phyloP scores from a whole-genome alignment of 257 asterid genomes.

The Pogostemon cablin region DNA sequence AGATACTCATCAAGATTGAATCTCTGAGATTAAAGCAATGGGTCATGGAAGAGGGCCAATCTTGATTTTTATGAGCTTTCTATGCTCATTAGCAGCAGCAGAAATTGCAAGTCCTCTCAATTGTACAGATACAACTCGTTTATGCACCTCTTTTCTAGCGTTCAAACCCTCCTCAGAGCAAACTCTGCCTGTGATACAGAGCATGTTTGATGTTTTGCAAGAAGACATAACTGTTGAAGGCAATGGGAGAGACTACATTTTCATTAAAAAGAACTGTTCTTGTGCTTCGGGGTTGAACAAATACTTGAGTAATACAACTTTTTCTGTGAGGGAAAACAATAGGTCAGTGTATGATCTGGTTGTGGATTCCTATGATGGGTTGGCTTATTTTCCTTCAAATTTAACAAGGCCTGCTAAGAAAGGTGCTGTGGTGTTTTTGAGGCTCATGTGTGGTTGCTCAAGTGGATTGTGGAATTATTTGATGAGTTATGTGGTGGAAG shows the following conservation, averaged over 20 bases:
- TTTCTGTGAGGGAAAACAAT: constrained; percentile 65
- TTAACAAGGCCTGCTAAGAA: constrained; percentile 70
- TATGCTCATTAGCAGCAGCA: constrained; percentile 35
- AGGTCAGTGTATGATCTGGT: constrained; percentile 79
- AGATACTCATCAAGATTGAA: constrained; percentile 27
- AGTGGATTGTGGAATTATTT: constrained; percentile 93
- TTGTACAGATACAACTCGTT: constrained; percentile 77
- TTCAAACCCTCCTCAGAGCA: constrained; percentile 72
- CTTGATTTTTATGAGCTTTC: constrained; percentile 43
- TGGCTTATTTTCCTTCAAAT: constrained; percentile 77
- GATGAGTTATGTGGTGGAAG: constrained; percentile 93
- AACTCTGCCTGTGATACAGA: constrained; percentile 60
- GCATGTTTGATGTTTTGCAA: constrained; percentile 93
- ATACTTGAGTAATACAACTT: constrained; percentile 80
- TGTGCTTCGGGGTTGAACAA: constrained; percentile 56
- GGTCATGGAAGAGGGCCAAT: constrained; percentile 34
- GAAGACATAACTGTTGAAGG: constrained; percentile 80
- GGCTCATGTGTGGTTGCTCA: constrained; percentile 91
- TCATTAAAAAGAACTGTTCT: constrained; percentile 89
- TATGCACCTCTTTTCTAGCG: constrained; percentile 84
- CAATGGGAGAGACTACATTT: constrained; percentile 69
- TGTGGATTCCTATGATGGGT: constrained; percentile 67
- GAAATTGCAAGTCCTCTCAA: constrained; percentile 61
- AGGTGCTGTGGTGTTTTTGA: constrained; percentile 82
- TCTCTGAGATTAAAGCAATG: constrained; percentile 41